Base-by-base conservation (phyloP, 176 grass and related monocot genomes). In the Hyparrhenia diplandra region DNA sequence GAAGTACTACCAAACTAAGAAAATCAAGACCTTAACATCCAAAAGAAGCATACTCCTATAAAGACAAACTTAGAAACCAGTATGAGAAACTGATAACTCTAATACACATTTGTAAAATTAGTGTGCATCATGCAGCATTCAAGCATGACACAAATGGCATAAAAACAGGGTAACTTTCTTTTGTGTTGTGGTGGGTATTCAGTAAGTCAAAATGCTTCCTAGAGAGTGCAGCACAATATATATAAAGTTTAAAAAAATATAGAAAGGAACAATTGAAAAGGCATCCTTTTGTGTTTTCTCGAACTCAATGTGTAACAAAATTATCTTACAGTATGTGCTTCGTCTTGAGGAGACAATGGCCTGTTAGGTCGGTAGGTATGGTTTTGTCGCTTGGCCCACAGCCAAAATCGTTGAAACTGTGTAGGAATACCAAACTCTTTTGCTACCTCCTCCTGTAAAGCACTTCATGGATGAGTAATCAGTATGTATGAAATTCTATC, bases 351-450 rank as follows among this genome's bases (percentile, higher is more conserved):
- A 80, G 77, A 91, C 87, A 99, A 88, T 67, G 93, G 96, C 42
- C 93, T 73, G 64, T 95, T 99, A 72, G 96, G 96, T 55, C 96
- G 90, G 83, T 93, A 99, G 7, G 96, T 99, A 82, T 99, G 96
- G 79, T 99, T 99, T 87, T 95, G 96, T 16, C 96, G 80, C 73
- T 99, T 99, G 57, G 96, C 96, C 96, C 96, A 99, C 63, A 99
- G 74, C 96, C 96, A 99, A 86, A 93, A 99, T 35, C 96, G 86
- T 76, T 91, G 96, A 80, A 91, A 95, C 42, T 95, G 88, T 1
- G 85, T 92, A 80, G 93, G 96, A 68, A 99, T 82, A 37, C 93
- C 90, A 57, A 99, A 88, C 78, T 99, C 96, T 84, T 90, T 99
- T 35, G 90, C 96, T 73, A 99, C 92, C 82, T 91, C 96, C 77